A percentile compares a stretch with the other conserved stretches of the same genome.
Conservation (phyloP, 441 rosid genomes). For the Melastoma candidum region DNA sequence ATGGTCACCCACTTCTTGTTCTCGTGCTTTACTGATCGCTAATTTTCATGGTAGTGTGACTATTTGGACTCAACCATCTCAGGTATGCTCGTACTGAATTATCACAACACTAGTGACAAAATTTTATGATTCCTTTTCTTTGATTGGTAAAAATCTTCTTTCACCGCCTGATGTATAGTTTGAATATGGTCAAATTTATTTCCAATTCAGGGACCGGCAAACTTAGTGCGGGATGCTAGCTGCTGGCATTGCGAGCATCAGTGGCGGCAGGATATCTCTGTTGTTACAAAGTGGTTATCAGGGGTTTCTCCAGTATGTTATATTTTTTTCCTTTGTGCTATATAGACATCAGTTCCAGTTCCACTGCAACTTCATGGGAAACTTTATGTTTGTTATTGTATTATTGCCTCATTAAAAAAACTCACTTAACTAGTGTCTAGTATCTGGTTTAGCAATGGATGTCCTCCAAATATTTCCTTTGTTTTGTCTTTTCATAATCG, state of each 20-base stretch:
- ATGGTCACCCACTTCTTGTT: conserved; percentile 96
- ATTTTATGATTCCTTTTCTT: conserved; percentile 9
- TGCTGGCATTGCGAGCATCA: conserved; percentile 97
- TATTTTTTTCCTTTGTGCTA: conserved; percentile 13
- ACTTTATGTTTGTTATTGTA: no score
- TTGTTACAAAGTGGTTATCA: conserved; percentile 91
- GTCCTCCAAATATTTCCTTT: no score
- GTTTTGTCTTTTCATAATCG: no score
- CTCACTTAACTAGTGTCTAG: no score
- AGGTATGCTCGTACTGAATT: conserved; percentile 33
- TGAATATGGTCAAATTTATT: conserved; percentile 11
- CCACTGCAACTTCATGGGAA: no score
- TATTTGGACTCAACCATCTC: conserved; percentile 95
- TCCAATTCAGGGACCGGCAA: conserved; percentile 69
- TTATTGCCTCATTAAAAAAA: no score
- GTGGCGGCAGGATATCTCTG: conserved; percentile 99
- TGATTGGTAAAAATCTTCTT: conserved; percentile 1
- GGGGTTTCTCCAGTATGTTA: conserved; percentile 82
- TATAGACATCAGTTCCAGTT: not conserved
- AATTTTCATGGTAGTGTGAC: conserved; percentile 97
- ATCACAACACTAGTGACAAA: not conserved
- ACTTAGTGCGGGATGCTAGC: conserved; percentile 81
- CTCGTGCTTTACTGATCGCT: conserved; percentile 89
- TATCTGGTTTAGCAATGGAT: no score
- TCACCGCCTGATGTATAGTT: not conserved